phyloP scores from a whole-genome alignment of 306 rosid species.

The Acacia crassicarpa region DNA sequence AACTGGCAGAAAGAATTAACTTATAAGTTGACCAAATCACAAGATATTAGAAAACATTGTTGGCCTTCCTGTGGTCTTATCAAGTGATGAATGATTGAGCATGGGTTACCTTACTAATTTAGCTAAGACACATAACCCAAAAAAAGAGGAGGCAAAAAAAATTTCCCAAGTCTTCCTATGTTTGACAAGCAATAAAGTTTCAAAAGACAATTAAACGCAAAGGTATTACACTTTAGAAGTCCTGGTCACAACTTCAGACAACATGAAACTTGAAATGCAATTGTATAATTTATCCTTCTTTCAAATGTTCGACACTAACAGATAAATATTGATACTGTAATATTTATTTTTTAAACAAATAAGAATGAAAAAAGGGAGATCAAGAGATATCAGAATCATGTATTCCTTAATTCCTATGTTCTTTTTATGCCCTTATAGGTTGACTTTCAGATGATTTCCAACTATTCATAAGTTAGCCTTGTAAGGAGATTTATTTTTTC shows the following conservation, averaged over 20 bases:
- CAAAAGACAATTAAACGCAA: conserved; percentile 1
- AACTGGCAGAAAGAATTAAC: conserved; percentile 22
- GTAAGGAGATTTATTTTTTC: background rate
- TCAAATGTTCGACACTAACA: background rate
- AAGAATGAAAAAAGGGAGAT: background rate
- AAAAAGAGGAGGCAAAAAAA: background rate
- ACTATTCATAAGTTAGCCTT: background rate
- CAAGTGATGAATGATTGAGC: background rate
- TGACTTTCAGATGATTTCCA: background rate
- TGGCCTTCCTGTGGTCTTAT: background rate
- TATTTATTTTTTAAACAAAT: background rate
- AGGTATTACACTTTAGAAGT: background rate
- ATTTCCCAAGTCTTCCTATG: background rate
- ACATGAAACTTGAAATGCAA: background rate
- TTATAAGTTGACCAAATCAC: background rate
- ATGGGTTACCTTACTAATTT: background rate
- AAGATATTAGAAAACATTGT: background rate
- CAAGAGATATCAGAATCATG: background rate
- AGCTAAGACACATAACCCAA: background rate
- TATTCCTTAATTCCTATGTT: background rate
- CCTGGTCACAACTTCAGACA: conserved; percentile 13
- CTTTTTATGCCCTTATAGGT: background rate
- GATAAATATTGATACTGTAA: background rate
- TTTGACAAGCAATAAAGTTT: background rate
- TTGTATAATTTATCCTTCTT: background rate